Evolutionary conservation across 768 basidiomycete species (phyloP).

Genomic region (Austroboletus eburneus): DNA sequence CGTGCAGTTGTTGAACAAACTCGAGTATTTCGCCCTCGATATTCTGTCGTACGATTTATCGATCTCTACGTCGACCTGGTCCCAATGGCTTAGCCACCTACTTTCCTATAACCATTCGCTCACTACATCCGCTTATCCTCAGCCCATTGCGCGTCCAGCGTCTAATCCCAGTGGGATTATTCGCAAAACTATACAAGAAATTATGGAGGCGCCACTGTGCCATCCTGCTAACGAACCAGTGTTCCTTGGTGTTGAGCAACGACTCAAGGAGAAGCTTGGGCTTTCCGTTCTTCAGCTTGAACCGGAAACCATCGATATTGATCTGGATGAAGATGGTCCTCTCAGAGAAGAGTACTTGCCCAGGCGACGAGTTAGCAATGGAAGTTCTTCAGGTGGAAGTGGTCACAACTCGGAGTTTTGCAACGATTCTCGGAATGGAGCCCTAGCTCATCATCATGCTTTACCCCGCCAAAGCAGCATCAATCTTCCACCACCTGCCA

Average conservation of each 20-base stretch:
- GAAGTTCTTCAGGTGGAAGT: slow-evolving; percentile 5
- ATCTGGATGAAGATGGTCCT: slow-evolving; percentile 81
- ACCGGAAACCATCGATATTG: slow-evolving; percentile 61
- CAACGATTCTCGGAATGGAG: slow-evolving; percentile 1
- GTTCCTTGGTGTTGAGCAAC: slow-evolving; percentile 69
- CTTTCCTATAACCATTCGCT: slow-evolving; percentile 62
- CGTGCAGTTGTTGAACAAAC: slow-evolving; percentile 60
- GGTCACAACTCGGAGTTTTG: slow-evolving; percentile 1
- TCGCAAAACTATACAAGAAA: slow-evolving; percentile 65
- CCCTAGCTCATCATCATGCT: slow-evolving; percentile 6
- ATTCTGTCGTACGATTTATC: slow-evolving; percentile 70
- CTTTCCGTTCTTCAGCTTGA: slow-evolving; percentile 38
- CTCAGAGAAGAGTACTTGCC: slow-evolving; percentile 79
- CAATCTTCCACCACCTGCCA: slow-evolving; percentile 64
- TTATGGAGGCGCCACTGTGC: slow-evolving; percentile 48
- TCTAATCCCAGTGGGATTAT: slow-evolving; percentile 67
- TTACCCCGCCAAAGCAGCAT: slow-evolving; percentile 23
- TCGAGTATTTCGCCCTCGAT: slow-evolving; percentile 69
- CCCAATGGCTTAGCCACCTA: slow-evolving; percentile 65
- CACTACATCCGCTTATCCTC: slow-evolving; percentile 54
- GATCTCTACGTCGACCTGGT: slow-evolving; percentile 61
- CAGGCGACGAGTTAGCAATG: slow-evolving; percentile 45
- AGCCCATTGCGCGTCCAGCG: slow-evolving; percentile 77
- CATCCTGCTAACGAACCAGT: slow-evolving; percentile 47
- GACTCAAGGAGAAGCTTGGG: slow-evolving; percentile 49